These are phyloP conservation scores for Plasmodium ovale DNA, from an alignment of 169 alveolate species.

Conservation along the genomic window DNA sequence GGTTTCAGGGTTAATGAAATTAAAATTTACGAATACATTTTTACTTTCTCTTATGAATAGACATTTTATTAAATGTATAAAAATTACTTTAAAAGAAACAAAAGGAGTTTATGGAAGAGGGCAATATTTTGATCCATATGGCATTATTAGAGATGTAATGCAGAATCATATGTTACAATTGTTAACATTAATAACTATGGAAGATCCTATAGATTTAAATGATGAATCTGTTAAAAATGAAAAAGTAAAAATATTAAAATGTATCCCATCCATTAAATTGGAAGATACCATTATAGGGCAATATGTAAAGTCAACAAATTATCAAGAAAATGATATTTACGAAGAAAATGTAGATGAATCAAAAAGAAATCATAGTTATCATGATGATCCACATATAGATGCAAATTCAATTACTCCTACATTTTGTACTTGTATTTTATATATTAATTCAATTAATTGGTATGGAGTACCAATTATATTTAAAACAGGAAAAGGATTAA, in stretches of 20 bases:
- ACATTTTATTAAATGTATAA: constrained; percentile 78
- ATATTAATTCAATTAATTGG: constrained; percentile 81
- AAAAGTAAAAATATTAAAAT: constrained; percentile 81
- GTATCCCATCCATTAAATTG: constrained; percentile 78
- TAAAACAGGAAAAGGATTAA: constrained; percentile 83
- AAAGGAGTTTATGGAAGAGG: constrained; percentile 81
- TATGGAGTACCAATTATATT: constrained; percentile 81
- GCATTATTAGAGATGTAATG: constrained; percentile 84
- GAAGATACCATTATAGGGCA: constrained; percentile 82
- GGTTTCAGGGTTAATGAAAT: constrained; percentile 79
- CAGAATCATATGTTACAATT: constrained; percentile 85
- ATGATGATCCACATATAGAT: constrained; percentile 80
- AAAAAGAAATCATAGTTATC: constrained; percentile 39
- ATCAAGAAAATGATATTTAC: constrained; percentile 14
- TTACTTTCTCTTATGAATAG: constrained; percentile 79
- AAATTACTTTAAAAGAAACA: constrained; percentile 79
- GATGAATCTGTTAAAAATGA: constrained; percentile 82
- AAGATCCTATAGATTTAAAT: constrained; percentile 78
- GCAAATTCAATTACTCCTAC: constrained; percentile 81
- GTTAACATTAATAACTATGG: constrained; percentile 81
- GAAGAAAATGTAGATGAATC: constrained; percentile 42
- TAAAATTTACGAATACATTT: constrained; percentile 80
- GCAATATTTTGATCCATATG: constrained; percentile 82
- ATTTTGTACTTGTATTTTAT: constrained; percentile 79
- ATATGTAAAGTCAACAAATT: constrained; percentile 77